A percentile compares a stretch with the other conserved stretches of the same genome.
phyloP scores from a whole-genome alignment of 1,139 yeast species.

The Lodderomyces beijingensis region DNA sequence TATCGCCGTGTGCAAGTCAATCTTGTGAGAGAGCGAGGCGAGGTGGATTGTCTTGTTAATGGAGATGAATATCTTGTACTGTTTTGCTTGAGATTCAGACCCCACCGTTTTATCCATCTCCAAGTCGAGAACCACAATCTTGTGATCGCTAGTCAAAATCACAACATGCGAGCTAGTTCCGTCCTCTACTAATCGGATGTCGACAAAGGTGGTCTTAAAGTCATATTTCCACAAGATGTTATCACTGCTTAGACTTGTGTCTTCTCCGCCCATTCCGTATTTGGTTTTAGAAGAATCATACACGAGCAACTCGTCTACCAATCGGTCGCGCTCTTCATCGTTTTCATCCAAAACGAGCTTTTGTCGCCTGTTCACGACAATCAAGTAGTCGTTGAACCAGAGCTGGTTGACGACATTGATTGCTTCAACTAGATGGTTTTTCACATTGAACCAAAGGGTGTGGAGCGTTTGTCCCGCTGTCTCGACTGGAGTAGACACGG shows the following conservation, averaged over 20 bases:
- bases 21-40: slow-evolving; percentile 25
- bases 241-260: slow-evolving; percentile 37
- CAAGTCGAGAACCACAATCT: slow-evolving; percentile 31
- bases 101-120: slow-evolving; percentile 10
- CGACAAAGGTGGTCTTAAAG: slow-evolving; percentile 26
- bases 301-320: slow-evolving; percentile 37
- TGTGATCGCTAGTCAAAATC: slow-evolving; percentile 27
- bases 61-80: slow-evolving; percentile 28
- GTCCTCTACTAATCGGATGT: slow-evolving; percentile 14
- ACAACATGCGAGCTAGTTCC: slow-evolving; percentile 19
- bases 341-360: slow-evolving; percentile 18
- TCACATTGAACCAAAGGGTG: slow-evolving; percentile 39
- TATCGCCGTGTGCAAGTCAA: slow-evolving; percentile 22
- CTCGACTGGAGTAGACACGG: slow-evolving; percentile 36
- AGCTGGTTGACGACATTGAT: slow-evolving; percentile 35
- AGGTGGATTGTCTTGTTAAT: slow-evolving; percentile 36
- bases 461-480: slow-evolving; percentile 28
- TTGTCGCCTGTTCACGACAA: slow-evolving; percentile 29
- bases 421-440: slow-evolving; percentile 29
- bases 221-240: slow-evolving; percentile 38
- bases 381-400: slow-evolving; percentile 33
- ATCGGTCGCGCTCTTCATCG: slow-evolving; percentile 10
- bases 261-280: slow-evolving; percentile 33
- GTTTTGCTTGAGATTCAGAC: slow-evolving; percentile 11
- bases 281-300: slow-evolving; percentile 30